phyloP scores from a whole-genome alignment of 202 grass and related monocot species.

The Schoenoplectus tabernaemontani region DNA sequence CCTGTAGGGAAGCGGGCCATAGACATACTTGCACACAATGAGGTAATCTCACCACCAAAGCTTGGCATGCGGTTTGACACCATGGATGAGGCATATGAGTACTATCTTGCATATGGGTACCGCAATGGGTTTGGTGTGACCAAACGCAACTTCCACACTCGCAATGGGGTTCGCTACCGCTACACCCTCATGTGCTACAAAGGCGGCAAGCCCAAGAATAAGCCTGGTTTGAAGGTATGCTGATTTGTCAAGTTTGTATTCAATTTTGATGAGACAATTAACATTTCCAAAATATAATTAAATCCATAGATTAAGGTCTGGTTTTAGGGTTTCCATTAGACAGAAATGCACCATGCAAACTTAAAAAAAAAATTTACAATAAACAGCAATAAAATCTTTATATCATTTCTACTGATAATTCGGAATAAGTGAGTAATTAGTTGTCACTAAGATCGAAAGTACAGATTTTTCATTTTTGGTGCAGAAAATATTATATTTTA shows the following conservation, averaged over 20 bases:
- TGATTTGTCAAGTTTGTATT: not conserved
- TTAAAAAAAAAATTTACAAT: not conserved
- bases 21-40: conserved; percentile 9
- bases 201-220: conserved; percentile 79
- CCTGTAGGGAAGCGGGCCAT: conserved; percentile 18
- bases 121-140: conserved; percentile 68
- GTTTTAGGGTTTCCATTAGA: not conserved
- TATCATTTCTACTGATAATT: not conserved
- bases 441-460: not conserved
- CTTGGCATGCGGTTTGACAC: conserved; percentile 78
- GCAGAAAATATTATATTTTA: not conserved
- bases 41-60: conserved; percentile 22
- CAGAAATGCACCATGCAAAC: not conserved
- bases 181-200: conserved; percentile 84
- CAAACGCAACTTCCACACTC: conserved; percentile 62
- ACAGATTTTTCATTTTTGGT: not conserved
- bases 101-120: conserved; percentile 72
- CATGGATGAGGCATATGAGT: conserved; percentile 70
- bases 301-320: not conserved
- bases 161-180: conserved; percentile 70
- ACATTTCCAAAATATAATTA: not conserved
- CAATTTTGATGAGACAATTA: not conserved
- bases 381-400: not conserved
- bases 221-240: conserved; percentile 54
- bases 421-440: not conserved